Evolutionary conservation across 208 protist species (phyloP).

Genomic region (Wallacemonas sp.): DNA sequence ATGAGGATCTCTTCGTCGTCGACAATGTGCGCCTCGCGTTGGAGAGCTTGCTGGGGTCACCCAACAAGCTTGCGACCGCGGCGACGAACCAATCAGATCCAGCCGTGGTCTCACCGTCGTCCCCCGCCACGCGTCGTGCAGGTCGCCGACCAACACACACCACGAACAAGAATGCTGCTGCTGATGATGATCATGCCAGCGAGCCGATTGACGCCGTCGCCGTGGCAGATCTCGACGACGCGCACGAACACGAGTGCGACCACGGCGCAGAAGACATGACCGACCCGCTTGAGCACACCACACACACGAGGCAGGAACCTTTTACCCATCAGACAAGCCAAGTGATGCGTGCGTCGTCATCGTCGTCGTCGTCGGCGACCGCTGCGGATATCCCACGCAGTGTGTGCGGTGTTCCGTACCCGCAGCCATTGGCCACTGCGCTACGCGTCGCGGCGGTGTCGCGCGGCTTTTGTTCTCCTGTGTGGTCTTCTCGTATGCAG

Average conservation of each 20-base stretch:
- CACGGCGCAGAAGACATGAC: neutral
- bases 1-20: slow-evolving; percentile 16
- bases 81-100: too few relatives aligned
- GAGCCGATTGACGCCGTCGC: neutral
- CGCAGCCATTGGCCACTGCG: slow-evolving; percentile 20
- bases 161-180: neutral
- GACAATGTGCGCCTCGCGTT: slow-evolving; percentile 6
- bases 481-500: slow-evolving; percentile 36
- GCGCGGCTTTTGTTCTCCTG: slow-evolving; percentile 36
- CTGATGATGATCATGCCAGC: neutral
- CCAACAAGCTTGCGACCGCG: too few relatives aligned
- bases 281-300: neutral
- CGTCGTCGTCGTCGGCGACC: neutral
- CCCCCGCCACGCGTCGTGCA: neutral
- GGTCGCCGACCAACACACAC: neutral
- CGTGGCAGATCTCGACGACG: neutral
- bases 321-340: too few relatives aligned
- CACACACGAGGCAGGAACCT: too few relatives aligned
- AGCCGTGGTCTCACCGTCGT: too few relatives aligned
- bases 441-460: slow-evolving; percentile 17
- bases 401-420: slow-evolving; percentile 24
- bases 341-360: too few relatives aligned
- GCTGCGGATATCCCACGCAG: neutral
- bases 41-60: slow-evolving; percentile 4
- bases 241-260: too few relatives aligned